phyloP scores from a whole-genome alignment of 2,329 filamentous ascomycete species.

The Diaporthe longicolla region DNA sequence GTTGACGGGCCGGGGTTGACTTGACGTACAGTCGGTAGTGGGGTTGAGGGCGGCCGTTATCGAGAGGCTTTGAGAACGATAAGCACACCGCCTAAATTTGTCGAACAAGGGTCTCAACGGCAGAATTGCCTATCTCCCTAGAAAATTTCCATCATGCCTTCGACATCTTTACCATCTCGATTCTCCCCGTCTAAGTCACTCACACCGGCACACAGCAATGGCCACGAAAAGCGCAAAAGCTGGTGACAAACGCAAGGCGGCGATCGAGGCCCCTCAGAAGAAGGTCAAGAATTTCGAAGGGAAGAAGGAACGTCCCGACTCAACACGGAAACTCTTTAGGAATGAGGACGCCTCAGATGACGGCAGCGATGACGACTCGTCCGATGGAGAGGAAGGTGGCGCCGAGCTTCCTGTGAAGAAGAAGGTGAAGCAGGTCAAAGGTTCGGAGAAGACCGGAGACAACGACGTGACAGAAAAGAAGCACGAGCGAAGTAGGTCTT shows the following conservation, averaged over 20 bases:
- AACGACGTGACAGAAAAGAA: constrained; percentile 52
- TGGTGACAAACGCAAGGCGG: constrained; percentile 71
- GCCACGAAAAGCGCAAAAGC: constrained; percentile 61
- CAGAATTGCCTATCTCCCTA: constrained; percentile 33
- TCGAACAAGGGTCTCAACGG: constrained; percentile 23
- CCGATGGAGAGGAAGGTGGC: constrained; percentile 69
- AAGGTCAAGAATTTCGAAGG: constrained; percentile 55
- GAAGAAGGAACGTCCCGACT: constrained; percentile 66
- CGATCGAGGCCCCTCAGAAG: constrained; percentile 59
- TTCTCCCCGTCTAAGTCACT: neutral
- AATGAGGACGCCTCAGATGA: constrained; percentile 54
- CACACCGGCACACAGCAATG: constrained; percentile 54
- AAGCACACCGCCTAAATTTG: constrained; percentile 33
- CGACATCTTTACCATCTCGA: neutral
- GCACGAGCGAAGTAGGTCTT: constrained; percentile 59
- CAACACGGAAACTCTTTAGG: constrained; percentile 51
- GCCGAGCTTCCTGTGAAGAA: constrained; percentile 59
- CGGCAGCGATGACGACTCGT: constrained; percentile 55
- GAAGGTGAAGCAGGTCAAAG: constrained; percentile 54
- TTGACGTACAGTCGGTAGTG: constrained; percentile 22
- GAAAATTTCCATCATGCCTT: constrained; percentile 32
- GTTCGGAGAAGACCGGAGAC: constrained; percentile 45
- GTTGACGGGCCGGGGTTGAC: constrained; percentile 1
- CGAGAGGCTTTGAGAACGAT: neutral
- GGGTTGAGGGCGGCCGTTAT: constrained; percentile 30